Conservation (phyloP, 208 protist genomes). For the Crithidia sp. region DNA sequence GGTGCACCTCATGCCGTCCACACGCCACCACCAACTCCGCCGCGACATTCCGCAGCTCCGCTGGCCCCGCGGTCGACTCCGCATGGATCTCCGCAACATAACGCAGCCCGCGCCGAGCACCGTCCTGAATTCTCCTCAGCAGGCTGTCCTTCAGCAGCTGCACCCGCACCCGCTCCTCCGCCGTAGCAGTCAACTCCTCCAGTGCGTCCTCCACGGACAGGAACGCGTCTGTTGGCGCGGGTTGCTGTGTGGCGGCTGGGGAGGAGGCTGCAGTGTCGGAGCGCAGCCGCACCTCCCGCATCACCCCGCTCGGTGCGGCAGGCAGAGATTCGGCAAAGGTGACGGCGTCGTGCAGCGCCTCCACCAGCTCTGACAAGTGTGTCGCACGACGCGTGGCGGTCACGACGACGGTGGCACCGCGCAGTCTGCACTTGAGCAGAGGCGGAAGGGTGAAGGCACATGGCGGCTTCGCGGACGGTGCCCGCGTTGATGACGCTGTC, state of each 20-base stretch:
- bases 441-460: background rate
- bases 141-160: constrained; percentile 29
- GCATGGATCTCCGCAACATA: constrained; percentile 25
- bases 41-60: constrained; percentile 14
- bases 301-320: background rate
- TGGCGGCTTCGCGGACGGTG: background rate
- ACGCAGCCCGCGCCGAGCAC: background rate
- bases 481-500: too few species aligned
- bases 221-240: too few species aligned
- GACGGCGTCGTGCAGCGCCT: constrained; percentile 31
- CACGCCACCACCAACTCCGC: constrained; percentile 33
- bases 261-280: background rate
- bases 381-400: constrained; percentile 1
- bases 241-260: too few species aligned
- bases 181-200: background rate
- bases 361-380: constrained; percentile 15
- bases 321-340: constrained; percentile 33
- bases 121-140: constrained; percentile 21
- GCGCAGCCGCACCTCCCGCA: constrained; percentile 21
- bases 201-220: background rate
- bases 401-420: constrained; percentile 25
- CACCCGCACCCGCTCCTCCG: constrained; percentile 5
- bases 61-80: background rate
- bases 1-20: constrained; percentile 4
- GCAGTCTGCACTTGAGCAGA: constrained; percentile 20